Evolutionary conservation across 257 asterid genomes (phyloP), one percentile per base, ranked within the genome.

Genomic region (Cruciata laevipes): DNA sequence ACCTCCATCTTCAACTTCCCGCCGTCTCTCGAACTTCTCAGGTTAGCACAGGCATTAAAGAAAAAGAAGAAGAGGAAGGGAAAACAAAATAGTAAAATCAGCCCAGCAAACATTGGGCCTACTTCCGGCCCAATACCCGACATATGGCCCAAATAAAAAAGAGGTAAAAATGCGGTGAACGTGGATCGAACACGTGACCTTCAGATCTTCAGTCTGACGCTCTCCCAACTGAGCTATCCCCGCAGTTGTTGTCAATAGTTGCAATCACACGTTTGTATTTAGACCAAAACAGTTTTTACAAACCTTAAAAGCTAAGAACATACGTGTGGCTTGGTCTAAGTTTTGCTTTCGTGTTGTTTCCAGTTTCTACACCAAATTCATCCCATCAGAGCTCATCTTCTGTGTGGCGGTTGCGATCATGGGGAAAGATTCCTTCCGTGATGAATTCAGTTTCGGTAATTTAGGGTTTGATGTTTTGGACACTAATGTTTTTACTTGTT

Each of bases 151-250:
- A 14, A 53, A 1, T 1, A 10, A 3, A 3, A n/a, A 52, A 20
- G 20, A 53, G 1, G 2, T 42, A 7, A 8, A 21, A 55, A 11
- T 88, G 93, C 93, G 90, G 93, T 85, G 93, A 86, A 68, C 90
- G 89, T 86, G 95, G 93, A 88, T 86, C 93, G 87, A 86, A 86
- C 90, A 86, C 94, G 90, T 71, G 95, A 80, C 92, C 92, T 62
- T 62, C 66, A 62, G 66, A 78, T 78, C 83, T 79, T 71, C 88
- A 86, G 95, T 84, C 91, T 86, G 89, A 83, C 88, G 91, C 91
- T 86, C 89, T 83, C 86, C 91, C 94, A 84, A 86, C 88, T 81
- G 87, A 86, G 90, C 88, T 89, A 79, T 86, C 90, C 85, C 88
- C 90, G 84, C 88, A n/a, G n/a, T n/a, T 1, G 32, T 58, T 59